Base-by-base conservation (phyloP, 2,329 filamentous ascomycete genomes). In the Colletotrichum camelliae region DNA sequence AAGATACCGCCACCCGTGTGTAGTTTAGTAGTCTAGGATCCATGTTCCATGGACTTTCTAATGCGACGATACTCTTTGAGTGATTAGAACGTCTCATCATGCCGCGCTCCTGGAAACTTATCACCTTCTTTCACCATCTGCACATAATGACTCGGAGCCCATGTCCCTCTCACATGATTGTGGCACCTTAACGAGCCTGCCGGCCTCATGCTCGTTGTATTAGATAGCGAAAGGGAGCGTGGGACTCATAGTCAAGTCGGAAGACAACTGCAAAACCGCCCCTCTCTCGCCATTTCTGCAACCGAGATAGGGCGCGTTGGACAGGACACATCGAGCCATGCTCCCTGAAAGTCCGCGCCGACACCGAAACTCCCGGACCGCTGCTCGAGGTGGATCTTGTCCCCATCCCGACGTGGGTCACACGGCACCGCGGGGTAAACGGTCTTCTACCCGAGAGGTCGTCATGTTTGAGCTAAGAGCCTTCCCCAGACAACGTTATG, bases 381-480 rank as follows among this genome's bases (percentile, higher is more conserved):
- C 7, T 21, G n/a, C 16, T 37, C 12, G 58, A 27, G 48, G 29
- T n/a, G 43, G 33, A 33, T 13, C 24, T 27, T 7, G n/a, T 33
- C 10, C 24, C 35, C n/a, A 58, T 43, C 33, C 48, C 67, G 67
- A 33, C 21, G 35, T 21, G 67, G 72, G 60, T 37, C 60, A 21
- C 67, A 58, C 10, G 33, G 48, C 9, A 18, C 24, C 33, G n/a
- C 24, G 67, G 60, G 48, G n/a, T 48, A 15, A 55, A 21, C 72
- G 67, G 72, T 37, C 60, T 74, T 71, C 72, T 74, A 21, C 58
- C 60, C 72, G 72, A 64, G 58, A 16, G 67, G 67, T 48, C n/a
- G 37, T 43, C 33, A 27, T 16, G 24, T 10, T 12, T 16, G 10
- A 60, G 66, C 66, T 58, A 16, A n/a, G n/a, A 16, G 13, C n/a